A percentile compares a stretch with the other conserved stretches of the same genome.
Conservation (phyloP, 169 alveolate genomes). For the Babesia caballi region DNA sequence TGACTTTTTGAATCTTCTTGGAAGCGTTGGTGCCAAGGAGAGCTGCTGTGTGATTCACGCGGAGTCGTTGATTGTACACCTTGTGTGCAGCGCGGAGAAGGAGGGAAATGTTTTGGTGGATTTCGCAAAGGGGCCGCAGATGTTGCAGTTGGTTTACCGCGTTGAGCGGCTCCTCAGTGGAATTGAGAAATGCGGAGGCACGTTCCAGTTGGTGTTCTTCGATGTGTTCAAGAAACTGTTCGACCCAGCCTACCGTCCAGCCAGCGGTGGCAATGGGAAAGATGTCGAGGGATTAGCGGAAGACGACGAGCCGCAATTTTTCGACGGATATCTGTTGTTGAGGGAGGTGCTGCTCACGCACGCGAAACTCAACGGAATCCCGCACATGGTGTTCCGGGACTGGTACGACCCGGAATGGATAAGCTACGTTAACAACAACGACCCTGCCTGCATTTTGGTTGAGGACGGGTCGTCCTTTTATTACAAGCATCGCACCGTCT, state of each 20-base stretch:
- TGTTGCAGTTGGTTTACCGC: conserved; percentile 53
- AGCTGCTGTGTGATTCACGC: conserved; percentile 53
- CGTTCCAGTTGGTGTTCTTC: conserved; percentile 68
- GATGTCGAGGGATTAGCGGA: conserved; percentile 30
- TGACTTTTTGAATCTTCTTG: conserved; percentile 33
- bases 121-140: conserved; percentile 51
- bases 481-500: conserved; percentile 62
- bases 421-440: conserved; percentile 51
- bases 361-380: conserved; percentile 55
- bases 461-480: conserved; percentile 78
- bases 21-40: conserved; percentile 49
- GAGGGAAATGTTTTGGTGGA: conserved; percentile 49
- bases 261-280: not conserved
- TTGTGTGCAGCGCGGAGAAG: conserved; percentile 56
- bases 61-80: conserved; percentile 57
- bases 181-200: conserved; percentile 36
- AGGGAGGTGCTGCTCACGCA: conserved; percentile 70
- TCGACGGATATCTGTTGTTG: conserved; percentile 51
- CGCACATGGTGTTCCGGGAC: conserved; percentile 58
- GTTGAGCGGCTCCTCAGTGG: conserved; percentile 38
- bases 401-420: conserved; percentile 70
- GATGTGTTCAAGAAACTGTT: conserved; percentile 65
- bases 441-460: conserved; percentile 71
- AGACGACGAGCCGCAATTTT: conserved; percentile 24
- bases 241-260: conserved; percentile 30